A percentile compares a stretch with the other conserved stretches of the same genome.
These are phyloP conservation scores for Diplodia corticola DNA, from an alignment of 2,329 filamentous ascomycete species.

Conservation along the genomic window DNA sequence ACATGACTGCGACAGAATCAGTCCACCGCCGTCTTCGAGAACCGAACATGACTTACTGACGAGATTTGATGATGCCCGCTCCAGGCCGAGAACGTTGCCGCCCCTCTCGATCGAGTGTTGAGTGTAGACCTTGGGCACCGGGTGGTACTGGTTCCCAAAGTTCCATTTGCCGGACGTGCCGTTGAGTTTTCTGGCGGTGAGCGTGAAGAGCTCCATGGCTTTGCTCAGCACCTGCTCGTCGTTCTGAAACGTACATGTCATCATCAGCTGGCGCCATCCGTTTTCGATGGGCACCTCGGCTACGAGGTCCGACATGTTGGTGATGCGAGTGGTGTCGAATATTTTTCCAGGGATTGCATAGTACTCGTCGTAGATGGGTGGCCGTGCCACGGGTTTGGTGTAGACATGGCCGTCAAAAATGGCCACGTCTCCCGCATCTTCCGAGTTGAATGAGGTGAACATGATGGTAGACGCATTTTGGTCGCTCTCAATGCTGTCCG, in stretches of 20 bases:
- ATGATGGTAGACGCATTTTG: conserved; percentile 29
- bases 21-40: not conserved
- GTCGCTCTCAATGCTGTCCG: conserved; percentile 28
- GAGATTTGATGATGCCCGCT: conserved; percentile 24
- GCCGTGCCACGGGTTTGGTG: conserved; percentile 25
- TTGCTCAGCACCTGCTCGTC: conserved; percentile 39
- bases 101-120: conserved; percentile 17
- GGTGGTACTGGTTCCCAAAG: conserved; percentile 26
- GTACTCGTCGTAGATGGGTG: conserved; percentile 30
- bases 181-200: conserved; percentile 38
- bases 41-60: not conserved
- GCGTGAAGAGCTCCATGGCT: conserved; percentile 43
- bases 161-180: conserved; percentile 11
- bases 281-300: conserved; percentile 23
- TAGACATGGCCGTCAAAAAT: conserved; percentile 31
- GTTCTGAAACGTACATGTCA: conserved; percentile 34
- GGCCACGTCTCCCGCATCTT: conserved; percentile 17
- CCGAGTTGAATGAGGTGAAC: conserved; percentile 27
- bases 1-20: not conserved
- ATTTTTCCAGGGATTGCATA: conserved; percentile 31
- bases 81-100: conserved; percentile 28
- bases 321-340: conserved; percentile 29
- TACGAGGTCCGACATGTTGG: conserved; percentile 31
- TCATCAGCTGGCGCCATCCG: conserved; percentile 14
- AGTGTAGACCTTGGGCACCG: conserved; percentile 23